Evolutionary conservation across 129 eudicot species (phyloP), one percentile per base, ranked within the genome.

Genomic region (Artemisia annua): DNA sequence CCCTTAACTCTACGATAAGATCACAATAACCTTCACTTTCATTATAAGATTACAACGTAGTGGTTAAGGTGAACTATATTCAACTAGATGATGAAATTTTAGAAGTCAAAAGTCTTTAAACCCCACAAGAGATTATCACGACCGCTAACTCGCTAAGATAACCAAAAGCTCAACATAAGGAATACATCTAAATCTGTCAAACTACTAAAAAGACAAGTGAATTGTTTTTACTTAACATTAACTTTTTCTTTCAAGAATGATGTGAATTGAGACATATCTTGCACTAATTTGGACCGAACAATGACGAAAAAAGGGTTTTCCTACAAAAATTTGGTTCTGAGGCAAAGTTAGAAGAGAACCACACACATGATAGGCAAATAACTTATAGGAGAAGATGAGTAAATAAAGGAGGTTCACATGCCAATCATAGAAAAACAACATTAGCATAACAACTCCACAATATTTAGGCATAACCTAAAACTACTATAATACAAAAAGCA

Each of bases 391-490:
- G 30, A 54, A 32, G 20, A 70, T 19, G 62, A 39, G 54, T 35
- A 56, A 56, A 18, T 30, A 70, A 71, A 56, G 17, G 22, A 10
- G 24, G 24, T 71, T 52, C 44, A 19, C 53, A 64, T 74, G 72
- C 70, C 59, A 50, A 74, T 66, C 53, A 74, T 19, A 52, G 69
- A 52, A 74, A 51, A 35, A 52, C 54, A 39, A 74, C 39, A 43
- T 66, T 75, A 66, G 67, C 67, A 56, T 66, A 56, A 75, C 73
- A 22, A 66, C 79, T 66, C 79, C 73, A 66, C 73, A 75, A 66
- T 56, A 55, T 19, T 66, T 77, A 51, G 76, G 76, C 71, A 77
- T 77, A 50, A 70, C 81, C 81, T 77, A 77, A 63, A 59, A 39
- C 48, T 13, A 70, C 71, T 61, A 77, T 69, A 70, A 65, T 70